Percentiles rank a stretch among this genome's conserved stretches.
These are phyloP conservation scores for Clarireedia paspali DNA, from an alignment of 2,329 filamentous ascomycete species.

Conservation along the genomic window DNA sequence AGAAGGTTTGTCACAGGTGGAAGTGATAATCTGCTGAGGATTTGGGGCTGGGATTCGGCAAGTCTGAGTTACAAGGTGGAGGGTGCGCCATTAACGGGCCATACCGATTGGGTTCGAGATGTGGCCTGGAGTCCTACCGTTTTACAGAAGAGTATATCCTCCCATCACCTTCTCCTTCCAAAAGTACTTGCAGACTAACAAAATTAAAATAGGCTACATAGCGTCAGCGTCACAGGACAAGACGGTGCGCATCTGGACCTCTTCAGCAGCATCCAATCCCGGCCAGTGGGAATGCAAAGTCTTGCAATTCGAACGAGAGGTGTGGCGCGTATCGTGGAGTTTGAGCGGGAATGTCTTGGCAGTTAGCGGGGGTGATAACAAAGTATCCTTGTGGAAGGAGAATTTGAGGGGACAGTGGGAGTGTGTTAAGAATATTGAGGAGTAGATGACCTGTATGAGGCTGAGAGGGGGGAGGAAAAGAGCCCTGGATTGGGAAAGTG, in stretches of 20 bases:
- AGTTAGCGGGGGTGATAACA: conserved; percentile 90
- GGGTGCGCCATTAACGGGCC: conserved; percentile 62
- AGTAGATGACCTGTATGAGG: conserved; percentile 41
- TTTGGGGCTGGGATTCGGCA: conserved; percentile 76
- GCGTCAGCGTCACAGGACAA: conserved; percentile 93
- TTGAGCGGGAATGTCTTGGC: conserved; percentile 94
- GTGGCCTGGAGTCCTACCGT: conserved; percentile 96
- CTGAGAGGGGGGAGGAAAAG: not conserved
- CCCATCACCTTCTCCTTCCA: not conserved
- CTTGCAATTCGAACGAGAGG: conserved; percentile 77
- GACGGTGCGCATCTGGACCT: conserved; percentile 96
- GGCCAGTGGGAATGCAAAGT: conserved; percentile 79
- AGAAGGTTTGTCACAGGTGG: conserved; percentile 90
- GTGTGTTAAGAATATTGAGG: conserved; percentile 91
- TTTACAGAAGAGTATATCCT: conserved; percentile 55
- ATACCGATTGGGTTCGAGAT: conserved; percentile 95
- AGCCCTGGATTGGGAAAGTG: not conserved
- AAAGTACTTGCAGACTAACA: not conserved
- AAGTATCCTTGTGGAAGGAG: conserved; percentile 97
- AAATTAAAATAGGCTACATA: conserved; percentile 63
- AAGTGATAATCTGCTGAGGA: conserved; percentile 86
- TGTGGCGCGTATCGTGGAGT: conserved; percentile 98
- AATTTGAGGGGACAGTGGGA: conserved; percentile 96
- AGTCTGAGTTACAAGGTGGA: conserved; percentile 55
- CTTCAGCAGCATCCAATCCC: conserved; percentile 50